Base-by-base conservation (phyloP, 805 yeast genomes). In the Candida jianshihensis region DNA sequence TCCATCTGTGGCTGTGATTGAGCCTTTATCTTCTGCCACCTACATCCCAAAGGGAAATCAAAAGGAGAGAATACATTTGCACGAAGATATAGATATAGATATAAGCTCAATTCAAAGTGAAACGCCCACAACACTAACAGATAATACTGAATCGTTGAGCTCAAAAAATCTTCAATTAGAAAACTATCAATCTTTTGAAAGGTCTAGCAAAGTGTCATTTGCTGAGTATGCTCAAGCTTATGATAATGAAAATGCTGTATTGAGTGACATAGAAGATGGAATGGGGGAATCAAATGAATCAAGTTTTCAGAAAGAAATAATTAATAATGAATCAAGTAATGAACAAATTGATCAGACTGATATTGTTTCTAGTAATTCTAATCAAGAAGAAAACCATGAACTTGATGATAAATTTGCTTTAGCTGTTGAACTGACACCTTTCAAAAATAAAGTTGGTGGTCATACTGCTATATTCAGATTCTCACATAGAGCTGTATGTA, bases 381-480 rank as follows among this genome's bases (percentile, higher is more conserved):
- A 37, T 19, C 30, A 34, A 26, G 33, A 37, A 35, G 42, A 30
- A 38, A 37, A 49, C 5, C 51, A 46, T 1, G 52, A 46, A 4
- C 54, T 49, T 9, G 56, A 51, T 6, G 54, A 61, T 6, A 62
- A 66, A 28, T 82, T 68, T 46, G 83, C 88, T 3, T 60, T 87
- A 21, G 84, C 96, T 1, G 96, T 89, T 1, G 97, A 90, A 56
- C 62, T 90, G 40, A 75, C 85, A 36, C 97, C 97, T 2, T 90
- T 89, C 61, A 79, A 81, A 38, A 88, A 92, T 55, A 88, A 85
- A 54, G 97, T 92, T 17, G 99, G 99, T 7, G 99, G 99, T 1
- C 99, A 92, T 56, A 90, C 97, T 0, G 97, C 97, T 2, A 88
- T 92, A 25, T 92, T 90, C 63, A 74, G 90, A 45, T 92, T 92